A percentile compares a stretch with the other conserved stretches of the same genome.
phyloP scores from a whole-genome alignment of 1,284 basidiomycete genomes.

The Kalmanozyma brasiliensis region DNA sequence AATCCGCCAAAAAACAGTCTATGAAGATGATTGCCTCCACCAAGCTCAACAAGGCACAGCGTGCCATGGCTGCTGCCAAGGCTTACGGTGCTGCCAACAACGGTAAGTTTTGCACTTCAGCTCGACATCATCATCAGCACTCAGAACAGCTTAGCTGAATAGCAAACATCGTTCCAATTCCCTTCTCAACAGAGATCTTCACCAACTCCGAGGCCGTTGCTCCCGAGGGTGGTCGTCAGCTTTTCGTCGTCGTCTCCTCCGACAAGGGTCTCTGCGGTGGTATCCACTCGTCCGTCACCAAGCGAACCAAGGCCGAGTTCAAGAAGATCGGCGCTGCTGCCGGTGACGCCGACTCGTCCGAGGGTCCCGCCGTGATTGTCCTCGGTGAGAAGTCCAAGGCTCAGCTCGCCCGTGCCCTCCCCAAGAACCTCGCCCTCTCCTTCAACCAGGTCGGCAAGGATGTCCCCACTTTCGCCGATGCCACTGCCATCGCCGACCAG shows the following conservation, averaged over 20 bases:
- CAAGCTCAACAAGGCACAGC: constrained; percentile 87
- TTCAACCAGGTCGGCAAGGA: constrained; percentile 99
- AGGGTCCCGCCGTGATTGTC: constrained; percentile 69
- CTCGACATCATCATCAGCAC: neutral
- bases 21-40: constrained; percentile 98
- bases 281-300: constrained; percentile 97
- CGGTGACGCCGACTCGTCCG: constrained; percentile 69
- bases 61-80: constrained; percentile 93
- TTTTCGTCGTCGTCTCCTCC: constrained; percentile 89
- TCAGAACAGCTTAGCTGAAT: neutral
- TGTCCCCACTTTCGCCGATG: constrained; percentile 96
- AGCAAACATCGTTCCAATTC: neutral
- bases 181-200: constrained; percentile 59
- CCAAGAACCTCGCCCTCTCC: constrained; percentile 80
- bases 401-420: constrained; percentile 80
- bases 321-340: constrained; percentile 70
- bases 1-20: constrained; percentile 73
- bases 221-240: constrained; percentile 61
- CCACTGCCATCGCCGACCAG: constrained; percentile 90
- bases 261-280: constrained; percentile 99
- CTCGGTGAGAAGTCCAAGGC: constrained; percentile 98
- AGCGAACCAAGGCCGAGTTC: constrained; percentile 79
- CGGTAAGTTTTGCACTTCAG: constrained; percentile 72
- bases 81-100: constrained; percentile 92
- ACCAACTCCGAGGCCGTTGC: constrained; percentile 63